Evolutionary conservation across 2,329 filamentous ascomycete genomes (phyloP).

Genomic region (Alternaria dauci): DNA sequence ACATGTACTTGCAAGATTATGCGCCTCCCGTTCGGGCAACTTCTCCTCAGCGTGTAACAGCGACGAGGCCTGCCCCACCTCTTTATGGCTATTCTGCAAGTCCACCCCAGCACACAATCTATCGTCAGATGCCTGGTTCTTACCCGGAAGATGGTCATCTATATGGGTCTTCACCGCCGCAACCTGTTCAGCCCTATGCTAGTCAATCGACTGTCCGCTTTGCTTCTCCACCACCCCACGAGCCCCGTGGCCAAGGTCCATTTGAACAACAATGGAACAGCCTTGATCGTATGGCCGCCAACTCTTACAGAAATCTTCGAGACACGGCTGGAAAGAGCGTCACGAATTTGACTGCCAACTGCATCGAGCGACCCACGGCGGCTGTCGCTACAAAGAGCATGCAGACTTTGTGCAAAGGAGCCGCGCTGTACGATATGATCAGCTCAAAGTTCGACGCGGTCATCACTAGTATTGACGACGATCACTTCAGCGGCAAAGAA

Average conservation of each 20-base stretch:
- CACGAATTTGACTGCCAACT: conserved; percentile 38
- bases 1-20: conserved; percentile 25
- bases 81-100: conserved; percentile 22
- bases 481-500: conserved; percentile 63
- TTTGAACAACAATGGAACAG: conserved; percentile 42
- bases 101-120: conserved; percentile 30
- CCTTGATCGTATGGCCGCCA: conserved; percentile 41
- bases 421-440: conserved; percentile 66
- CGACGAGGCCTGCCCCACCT: conserved; percentile 15
- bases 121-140: conserved; percentile 31
- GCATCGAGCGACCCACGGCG: conserved; percentile 42
- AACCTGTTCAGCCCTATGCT: conserved; percentile 25
- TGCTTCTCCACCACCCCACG: conserved; percentile 28
- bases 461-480: conserved; percentile 75
- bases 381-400: conserved; percentile 45
- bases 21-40: conserved; percentile 25
- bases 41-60: conserved; percentile 16
- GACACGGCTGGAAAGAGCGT: conserved; percentile 38
- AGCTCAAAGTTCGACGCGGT: conserved; percentile 70
- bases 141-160: conserved; percentile 21
- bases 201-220: conserved; percentile 34
- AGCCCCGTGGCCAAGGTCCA: conserved; percentile 29
- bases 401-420: conserved; percentile 51
- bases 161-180: conserved; percentile 27
- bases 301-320: conserved; percentile 40